phyloP scores from a whole-genome alignment of 163 green algal species.

The Smithsoniella earleae region DNA sequence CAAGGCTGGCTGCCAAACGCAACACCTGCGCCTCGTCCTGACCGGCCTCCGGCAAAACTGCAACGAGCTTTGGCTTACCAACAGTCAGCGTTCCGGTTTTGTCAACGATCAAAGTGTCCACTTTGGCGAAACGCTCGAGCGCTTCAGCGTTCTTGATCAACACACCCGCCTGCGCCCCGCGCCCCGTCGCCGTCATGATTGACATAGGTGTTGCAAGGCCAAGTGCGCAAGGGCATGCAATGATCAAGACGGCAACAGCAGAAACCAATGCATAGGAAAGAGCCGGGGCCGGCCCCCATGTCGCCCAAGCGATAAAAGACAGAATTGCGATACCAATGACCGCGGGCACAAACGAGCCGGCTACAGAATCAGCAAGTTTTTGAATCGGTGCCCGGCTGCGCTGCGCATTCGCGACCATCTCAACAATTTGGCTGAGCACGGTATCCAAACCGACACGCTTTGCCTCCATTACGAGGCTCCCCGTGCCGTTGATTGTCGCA shows the following conservation, averaged over 20 bases:
- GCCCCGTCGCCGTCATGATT: neutral
- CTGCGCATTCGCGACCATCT: neutral
- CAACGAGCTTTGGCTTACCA: constrained; percentile 47
- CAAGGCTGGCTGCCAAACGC: constrained; percentile 41
- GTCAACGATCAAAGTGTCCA: constrained; percentile 47
- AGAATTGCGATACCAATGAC: neutral
- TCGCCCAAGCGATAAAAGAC: neutral
- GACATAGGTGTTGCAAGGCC: neutral
- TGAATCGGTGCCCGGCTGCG: neutral
- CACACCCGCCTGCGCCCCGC: constrained; percentile 37
- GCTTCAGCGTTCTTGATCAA: constrained; percentile 84
- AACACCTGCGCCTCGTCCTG: constrained; percentile 40
- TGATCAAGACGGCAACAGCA: constrained; percentile 41
- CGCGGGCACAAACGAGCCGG: neutral
- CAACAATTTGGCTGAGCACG: neutral
- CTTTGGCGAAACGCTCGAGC: constrained; percentile 67
- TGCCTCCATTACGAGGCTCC: no score
- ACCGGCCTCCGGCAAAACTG: no score
- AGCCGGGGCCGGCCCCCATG: neutral
- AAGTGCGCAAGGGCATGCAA: constrained; percentile 55
- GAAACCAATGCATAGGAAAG: neutral
- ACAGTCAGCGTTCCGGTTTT: constrained; percentile 68
- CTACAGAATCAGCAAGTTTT: neutral
- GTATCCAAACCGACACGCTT: neutral
- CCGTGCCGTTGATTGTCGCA: no score